Evolutionary conservation across 768 basidiomycete species (phyloP), one percentile per base, ranked within the genome.

Genomic region (Nidularia pulvinata): DNA sequence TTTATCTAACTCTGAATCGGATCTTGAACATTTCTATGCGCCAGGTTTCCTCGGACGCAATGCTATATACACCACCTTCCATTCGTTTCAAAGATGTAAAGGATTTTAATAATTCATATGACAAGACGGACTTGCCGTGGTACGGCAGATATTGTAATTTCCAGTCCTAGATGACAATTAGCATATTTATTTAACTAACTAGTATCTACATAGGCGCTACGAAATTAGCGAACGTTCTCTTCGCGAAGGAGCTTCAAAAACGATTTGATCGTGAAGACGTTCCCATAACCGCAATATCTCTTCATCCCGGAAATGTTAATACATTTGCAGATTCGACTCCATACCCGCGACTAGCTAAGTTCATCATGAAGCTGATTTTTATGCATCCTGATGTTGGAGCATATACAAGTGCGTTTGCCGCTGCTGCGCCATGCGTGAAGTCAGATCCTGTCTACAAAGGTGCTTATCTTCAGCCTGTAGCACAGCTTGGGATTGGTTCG

Each of bases 221-320:
- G 37, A 42, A 42, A 16, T 16, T 42, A 11, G 11, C 37, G 11
- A 16, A 11, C 37, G 11, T 16, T 42, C 16, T 42, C 11, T 42
- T 11, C 16, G 16, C 16, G 11, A 11, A 16, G 37, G 11, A 16
- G 11, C 37, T 42, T 11, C 37, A 42, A 16, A 11, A 16, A 11
- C 11, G 16, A 42, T 16, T 42, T 16, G 16, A 42, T 11, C 16
- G 11, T 16, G 11, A 11, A 42, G 37, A 16, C 11, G 4, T 42
- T 11, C 62, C 62, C 30, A 70, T 75, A 47, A 69, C 69, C 9
- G 67, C 59, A 39, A 59, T 77, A n/a, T 54, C 72, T 7, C 34
- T 78, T 2, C 68, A 78, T 58, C 79, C 80, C 0, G 78, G 80
- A 7, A 49, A 55, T 4, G 71, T 78, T 7, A 61, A 68, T 45